Percentiles rank a stretch among this genome's conserved stretches.
Evolutionary conservation across 306 rosid genomes (phyloP).

Genomic region (Ochetophila trinervis): DNA sequence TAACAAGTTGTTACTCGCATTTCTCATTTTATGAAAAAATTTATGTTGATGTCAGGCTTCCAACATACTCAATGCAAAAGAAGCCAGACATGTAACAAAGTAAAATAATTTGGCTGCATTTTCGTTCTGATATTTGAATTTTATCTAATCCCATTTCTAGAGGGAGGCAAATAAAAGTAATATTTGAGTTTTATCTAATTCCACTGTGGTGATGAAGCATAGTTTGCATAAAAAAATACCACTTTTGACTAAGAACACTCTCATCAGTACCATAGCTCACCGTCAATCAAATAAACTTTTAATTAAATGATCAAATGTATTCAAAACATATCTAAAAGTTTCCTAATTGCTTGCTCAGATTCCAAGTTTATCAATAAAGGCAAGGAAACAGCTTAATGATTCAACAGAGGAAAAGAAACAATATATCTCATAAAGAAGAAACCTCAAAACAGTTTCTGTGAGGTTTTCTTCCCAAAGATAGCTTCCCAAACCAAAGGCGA

Average conservation of each 20-base stretch:
- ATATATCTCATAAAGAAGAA: neutral
- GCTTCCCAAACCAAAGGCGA: constrained; percentile 67
- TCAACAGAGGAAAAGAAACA: neutral
- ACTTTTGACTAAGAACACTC: neutral
- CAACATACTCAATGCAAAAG: no score
- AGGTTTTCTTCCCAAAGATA: constrained; percentile 8
- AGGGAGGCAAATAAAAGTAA: neutral
- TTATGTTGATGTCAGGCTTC: no score
- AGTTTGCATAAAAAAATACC: neutral
- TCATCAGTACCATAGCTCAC: no score
- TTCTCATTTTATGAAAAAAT: no score
- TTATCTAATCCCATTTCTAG: constrained; percentile 1
- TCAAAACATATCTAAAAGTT: no score
- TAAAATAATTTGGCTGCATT: no score
- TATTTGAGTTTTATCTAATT: neutral
- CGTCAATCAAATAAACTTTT: neutral
- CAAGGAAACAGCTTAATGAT: neutral
- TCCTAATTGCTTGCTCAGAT: neutral
- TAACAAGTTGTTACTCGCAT: no score
- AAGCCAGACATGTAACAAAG: no score
- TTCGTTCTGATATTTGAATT: no score
- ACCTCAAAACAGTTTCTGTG: neutral
- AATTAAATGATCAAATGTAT: neutral
- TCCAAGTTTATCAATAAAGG: neutral
- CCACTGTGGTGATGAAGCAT: neutral